A percentile compares a stretch with the other conserved stretches of the same genome.
Evolutionary conservation across 495 filamentous ascomycete genomes (phyloP).

Genomic region (Neurospora sp.): DNA sequence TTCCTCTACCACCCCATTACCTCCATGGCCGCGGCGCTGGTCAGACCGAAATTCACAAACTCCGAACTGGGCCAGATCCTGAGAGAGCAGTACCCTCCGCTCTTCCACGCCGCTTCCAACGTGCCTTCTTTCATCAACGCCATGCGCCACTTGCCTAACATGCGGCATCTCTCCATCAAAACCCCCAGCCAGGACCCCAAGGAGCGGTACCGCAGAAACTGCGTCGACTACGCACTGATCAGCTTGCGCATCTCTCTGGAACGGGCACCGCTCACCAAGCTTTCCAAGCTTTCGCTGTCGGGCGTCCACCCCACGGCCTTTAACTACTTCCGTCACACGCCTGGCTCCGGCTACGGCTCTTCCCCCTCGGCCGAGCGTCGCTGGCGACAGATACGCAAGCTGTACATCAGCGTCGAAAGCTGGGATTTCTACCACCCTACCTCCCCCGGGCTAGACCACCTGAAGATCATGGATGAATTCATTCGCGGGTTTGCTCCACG

Average conservation of each 20-base stretch:
- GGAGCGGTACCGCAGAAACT: conserved; percentile 59
- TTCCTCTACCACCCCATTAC: conserved; percentile 68
- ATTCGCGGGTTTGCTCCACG: conserved; percentile 51
- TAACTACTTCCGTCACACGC: conserved; percentile 56
- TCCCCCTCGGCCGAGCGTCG: conserved; percentile 50
- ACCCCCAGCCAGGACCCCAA: conserved; percentile 59
- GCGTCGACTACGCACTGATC: conserved; percentile 75
- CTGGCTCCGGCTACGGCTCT: conserved; percentile 48
- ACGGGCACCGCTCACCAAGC: conserved; percentile 46
- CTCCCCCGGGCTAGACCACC: conserved; percentile 51
- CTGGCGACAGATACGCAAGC: conserved; percentile 63
- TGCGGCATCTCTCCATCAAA: conserved; percentile 59
- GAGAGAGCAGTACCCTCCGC: conserved; percentile 67
- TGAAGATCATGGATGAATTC: conserved; percentile 66
- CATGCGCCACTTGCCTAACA: conserved; percentile 49
- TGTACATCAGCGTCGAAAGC: conserved; percentile 57
- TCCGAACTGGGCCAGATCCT: conserved; percentile 56
- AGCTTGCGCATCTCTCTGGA: conserved; percentile 69
- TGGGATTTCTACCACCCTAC: conserved; percentile 44
- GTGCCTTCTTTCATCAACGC: conserved; percentile 66
- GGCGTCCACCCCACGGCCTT: conserved; percentile 59
- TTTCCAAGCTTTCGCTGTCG: conserved; percentile 54
- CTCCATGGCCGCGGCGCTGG: conserved; percentile 34
- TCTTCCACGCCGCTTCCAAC: conserved; percentile 81
- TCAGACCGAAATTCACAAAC: conserved; percentile 54